Base-by-base conservation (phyloP, 805 yeast species). In the Maudiozyma bulderi region DNA sequence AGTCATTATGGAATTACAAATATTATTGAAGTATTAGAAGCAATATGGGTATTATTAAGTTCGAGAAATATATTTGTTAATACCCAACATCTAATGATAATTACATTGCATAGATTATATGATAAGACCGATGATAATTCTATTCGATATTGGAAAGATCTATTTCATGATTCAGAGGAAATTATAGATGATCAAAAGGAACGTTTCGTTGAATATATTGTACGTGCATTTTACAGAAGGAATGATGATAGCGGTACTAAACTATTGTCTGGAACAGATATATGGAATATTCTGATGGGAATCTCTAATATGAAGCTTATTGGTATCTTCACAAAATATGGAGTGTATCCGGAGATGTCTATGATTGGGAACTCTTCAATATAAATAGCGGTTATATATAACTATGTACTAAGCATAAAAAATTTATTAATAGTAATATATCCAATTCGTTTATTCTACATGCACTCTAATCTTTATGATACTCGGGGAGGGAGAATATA, bases 301-400 rank as follows among this genome's bases (percentile, higher is more conserved):
- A 46, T 55, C 10, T 54, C 57, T 13, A 54, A 57, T 34, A 52
- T 54, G 31, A 26, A 44, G 9, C 48, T 60, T 4, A 55, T 59
- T 7, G 60, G 60, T 40, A 13, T 53, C 8, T 47, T 61, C 1
- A 53, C 52, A 10, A 34, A 46, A 8, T 47, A 48, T 38, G 66
- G 66, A n/a, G 38, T 35, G 15, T 35, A 35, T 35, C 38, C 38
- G 9, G 66, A 35, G 62, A n/a, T 46, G 45, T 14, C 64, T 64
- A n/a, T 57, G 55, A 41, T 60, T 52, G 38, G 38, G 7, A 13
- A 14, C 14, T 9, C 38, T 13, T 39, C 48, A 13, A 35, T 13
- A 13, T 35, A 14, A 8, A 20, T 20, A 20, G 26, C 4, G 26
- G 26, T 20, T 20, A 20, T 20, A 20, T 20, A 20, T 20, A 20